Conservation (phyloP, 1,284 basidiomycete genomes). For the Tilletiopsis washingtonensis region DNA sequence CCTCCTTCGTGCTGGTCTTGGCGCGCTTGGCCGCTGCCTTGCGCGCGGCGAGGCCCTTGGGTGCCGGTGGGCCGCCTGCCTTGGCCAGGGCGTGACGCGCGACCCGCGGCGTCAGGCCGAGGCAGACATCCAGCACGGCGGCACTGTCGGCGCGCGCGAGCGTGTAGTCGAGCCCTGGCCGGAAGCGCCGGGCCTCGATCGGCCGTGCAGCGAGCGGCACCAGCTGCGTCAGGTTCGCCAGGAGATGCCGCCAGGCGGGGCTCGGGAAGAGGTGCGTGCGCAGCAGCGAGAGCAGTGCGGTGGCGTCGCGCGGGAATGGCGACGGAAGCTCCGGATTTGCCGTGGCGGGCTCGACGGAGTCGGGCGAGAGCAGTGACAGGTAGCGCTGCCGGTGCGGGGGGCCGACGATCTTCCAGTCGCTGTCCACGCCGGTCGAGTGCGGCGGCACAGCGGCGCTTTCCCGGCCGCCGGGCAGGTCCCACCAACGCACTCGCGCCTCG, state of each 20-base stretch:
- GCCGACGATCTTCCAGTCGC: conserved; percentile 65
- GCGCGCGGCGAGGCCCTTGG: conserved; percentile 45
- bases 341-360: conserved; percentile 5
- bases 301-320: conserved; percentile 51
- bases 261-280: conserved; percentile 57
- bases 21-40: conserved; percentile 17
- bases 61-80: conserved; percentile 22
- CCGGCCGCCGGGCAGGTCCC: conserved; percentile 19
- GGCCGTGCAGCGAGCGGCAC: conserved; percentile 63
- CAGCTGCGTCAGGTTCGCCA: conserved; percentile 69
- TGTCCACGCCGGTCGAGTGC: conserved; percentile 23
- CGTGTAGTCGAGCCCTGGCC: conserved; percentile 90
- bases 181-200: conserved; percentile 71
- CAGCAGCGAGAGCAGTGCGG: conserved; percentile 28
- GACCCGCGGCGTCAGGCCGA: conserved; percentile 75
- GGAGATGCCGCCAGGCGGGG: conserved; percentile 79
- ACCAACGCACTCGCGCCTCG: conserved; percentile 52
- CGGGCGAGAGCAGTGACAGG: conserved; percentile 53
- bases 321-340: conserved; percentile 46
- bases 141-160: conserved; percentile 79
- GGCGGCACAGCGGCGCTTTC: conserved; percentile 23
- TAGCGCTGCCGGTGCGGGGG: conserved; percentile 94
- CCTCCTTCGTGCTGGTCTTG: not conserved
- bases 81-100: conserved; percentile 25
- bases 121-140: conserved; percentile 68